Base-by-base conservation (phyloP, 192 early-diverging fungal genomes). In the Coemansia sp. region DNA sequence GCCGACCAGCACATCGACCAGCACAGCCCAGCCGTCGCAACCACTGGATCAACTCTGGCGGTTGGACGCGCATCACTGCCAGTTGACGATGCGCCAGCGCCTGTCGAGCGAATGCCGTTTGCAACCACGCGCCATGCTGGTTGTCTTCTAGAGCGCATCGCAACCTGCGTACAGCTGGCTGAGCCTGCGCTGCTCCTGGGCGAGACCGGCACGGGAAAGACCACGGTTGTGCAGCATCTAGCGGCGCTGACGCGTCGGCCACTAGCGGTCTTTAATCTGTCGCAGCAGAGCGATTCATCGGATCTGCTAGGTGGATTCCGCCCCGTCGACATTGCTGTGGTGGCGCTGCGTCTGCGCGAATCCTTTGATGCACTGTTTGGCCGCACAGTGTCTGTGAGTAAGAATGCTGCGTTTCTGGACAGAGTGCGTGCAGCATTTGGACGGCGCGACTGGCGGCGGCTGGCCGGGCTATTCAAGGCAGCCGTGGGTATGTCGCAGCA, bases 151-250 rank as follows among this genome's bases (percentile, higher is more conserved):
- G 95, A 98, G 72, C 85, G 88, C 54, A 78, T 99, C 20, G 92
- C 95, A 13, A 87, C 92, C 7, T 89, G 87, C 62, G 88, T 93
- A 20, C 81, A 85, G 57, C 78, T 93, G 62, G 85, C 84, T 22
- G 95, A 97, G 68, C 94, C 96, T 13, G 86, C 93, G 0, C 73
- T 99, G 32, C 83, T 99, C 14, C 89, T 96, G 5, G 97, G 97
- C 55, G 97, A 99, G 69, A 99, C 97, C 0, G 97, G 97, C 59
- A 94, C 94, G 8, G 97, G 97, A 56, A 99, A 99, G 83, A 99
- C 97, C 0, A 95, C 96, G 0, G 89, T 93, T 8, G 90, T 99
- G 15, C 97, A 99, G 78, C 88, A 92, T 46, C 83, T 99, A 25
- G 95, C 97, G 9, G 79, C 86, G 25, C 73, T 94, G 60, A 76